Conservation (phyloP, 2,329 filamentous ascomycete genomes). For the Phialemoniopsis sp. region DNA sequence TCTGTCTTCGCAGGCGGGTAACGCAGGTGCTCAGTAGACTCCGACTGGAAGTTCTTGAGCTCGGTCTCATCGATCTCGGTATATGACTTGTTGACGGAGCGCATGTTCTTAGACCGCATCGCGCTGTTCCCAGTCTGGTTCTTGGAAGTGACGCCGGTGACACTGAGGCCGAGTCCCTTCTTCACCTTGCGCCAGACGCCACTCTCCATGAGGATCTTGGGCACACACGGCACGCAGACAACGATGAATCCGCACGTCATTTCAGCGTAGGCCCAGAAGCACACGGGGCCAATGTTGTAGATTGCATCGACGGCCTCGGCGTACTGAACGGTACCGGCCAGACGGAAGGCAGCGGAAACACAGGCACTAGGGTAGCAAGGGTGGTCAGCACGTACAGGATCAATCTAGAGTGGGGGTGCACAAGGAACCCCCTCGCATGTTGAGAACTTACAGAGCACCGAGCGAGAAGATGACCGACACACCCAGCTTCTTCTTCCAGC, state of each 20-base stretch:
- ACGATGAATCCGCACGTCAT: constrained; percentile 39
- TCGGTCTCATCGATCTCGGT: constrained; percentile 7
- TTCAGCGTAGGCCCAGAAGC: constrained; percentile 39
- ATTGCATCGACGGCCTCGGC: constrained; percentile 22
- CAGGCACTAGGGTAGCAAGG: constrained; percentile 21
- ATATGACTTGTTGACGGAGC: constrained; percentile 7
- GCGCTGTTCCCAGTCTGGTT: constrained; percentile 4
- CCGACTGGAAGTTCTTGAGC: constrained; percentile 7
- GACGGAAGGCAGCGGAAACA: constrained; percentile 30
- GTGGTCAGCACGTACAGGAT: constrained; percentile 18
- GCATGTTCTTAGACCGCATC: constrained; percentile 6
- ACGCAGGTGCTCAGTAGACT: constrained; percentile 8
- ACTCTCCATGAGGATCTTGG: constrained; percentile 10
- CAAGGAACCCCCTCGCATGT: too few relatives aligned
- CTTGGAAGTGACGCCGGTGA: background rate
- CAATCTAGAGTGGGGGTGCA: too few relatives aligned
- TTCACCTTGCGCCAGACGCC: constrained; percentile 13
- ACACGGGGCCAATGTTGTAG: constrained; percentile 29
- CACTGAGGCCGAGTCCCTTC: constrained; percentile 10
- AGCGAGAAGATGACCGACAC: constrained; percentile 24
- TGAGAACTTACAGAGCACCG: constrained; percentile 26
- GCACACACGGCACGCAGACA: constrained; percentile 8
- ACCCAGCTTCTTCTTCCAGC: constrained; percentile 21
- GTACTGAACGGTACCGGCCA: constrained; percentile 24
- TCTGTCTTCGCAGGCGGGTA: constrained; percentile 1